These are phyloP conservation scores for Leishmania guyanensis DNA, from an alignment of 208 protist species.

Conservation along the genomic window DNA sequence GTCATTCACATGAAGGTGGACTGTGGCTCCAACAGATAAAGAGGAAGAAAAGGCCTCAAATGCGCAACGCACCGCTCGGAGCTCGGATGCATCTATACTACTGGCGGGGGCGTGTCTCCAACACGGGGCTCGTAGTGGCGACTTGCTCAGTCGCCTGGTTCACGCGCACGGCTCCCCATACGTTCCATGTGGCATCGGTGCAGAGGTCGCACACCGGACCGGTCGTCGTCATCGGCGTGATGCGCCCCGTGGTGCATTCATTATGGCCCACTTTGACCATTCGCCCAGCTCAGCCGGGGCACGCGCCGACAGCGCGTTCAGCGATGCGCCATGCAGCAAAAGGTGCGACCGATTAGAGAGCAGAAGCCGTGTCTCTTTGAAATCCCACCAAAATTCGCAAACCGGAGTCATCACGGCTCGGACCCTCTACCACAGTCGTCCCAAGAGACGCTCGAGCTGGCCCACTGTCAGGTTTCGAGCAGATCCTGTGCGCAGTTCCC, in stretches of 20 bases:
- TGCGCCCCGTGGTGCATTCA: neutral
- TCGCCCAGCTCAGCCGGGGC: neutral
- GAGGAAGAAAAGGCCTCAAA: neutral
- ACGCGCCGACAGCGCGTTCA: neutral
- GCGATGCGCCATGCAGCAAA: neutral
- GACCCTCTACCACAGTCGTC: too few species aligned
- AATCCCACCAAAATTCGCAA: too few species aligned
- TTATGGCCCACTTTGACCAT: neutral
- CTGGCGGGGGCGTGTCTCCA: neutral
- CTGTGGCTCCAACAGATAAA: neutral
- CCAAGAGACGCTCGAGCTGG: too few species aligned
- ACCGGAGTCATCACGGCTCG: too few species aligned
- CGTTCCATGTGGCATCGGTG: neutral
- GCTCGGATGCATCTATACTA: neutral
- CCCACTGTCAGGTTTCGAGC: neutral
- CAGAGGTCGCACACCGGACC: neutral
- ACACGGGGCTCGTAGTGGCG: neutral
- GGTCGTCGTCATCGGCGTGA: neutral
- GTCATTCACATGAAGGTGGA: neutral
- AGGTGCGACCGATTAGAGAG: neutral
- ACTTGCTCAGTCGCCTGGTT: neutral
- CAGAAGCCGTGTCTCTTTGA: too few species aligned
- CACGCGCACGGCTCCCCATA: neutral
- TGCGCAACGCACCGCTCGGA: neutral
- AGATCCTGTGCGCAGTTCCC: neutral